Base-by-base conservation (phyloP, 495 filamentous ascomycete genomes). In the Penicillium soppii region DNA sequence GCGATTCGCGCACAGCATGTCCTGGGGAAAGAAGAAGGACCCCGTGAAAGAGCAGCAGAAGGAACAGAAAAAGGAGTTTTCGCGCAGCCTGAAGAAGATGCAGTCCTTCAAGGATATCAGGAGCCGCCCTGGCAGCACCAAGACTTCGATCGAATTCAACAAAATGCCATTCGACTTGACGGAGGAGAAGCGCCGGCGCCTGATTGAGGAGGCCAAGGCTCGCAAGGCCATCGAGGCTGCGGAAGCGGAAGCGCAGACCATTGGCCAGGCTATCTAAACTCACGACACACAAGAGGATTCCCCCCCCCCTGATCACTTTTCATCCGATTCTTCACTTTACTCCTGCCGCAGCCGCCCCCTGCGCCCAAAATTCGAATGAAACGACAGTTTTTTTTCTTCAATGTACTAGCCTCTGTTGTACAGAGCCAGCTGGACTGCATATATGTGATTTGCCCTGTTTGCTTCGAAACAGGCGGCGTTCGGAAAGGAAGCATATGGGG, bases 11-110 rank as follows among this genome's bases (percentile, higher is more conserved):
- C 13, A 10, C 13, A 12, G 23, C 3, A 16, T 38, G 16, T 30
- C 12, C 7, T 47, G 44, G 44, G 20, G 21, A 21, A 49, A 40
- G 35, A 49, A 48, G 32, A 68, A 66, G 52, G 50, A 54, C 10
- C 56, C 70, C 7, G 69, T 66, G 58, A 76, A 75, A 59, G 44
- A 37, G 32, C 22, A 47, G 44, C 16, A 29, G 4, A 43, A n/a
- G 13, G 20, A 40, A 6, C 12, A 23, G 19, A 20, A 43, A 26
- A 43, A 46, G 37, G 47, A 47, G 32, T 10, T 27, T 25, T n/a
- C 37, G 15, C 73, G 69, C 52, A 59, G 59, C 33, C 54, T 78
- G 19, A 73, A 69, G 60, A 80, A 79, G 59, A 79, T 78, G 75
- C 77, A 73, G 45, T 79, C 77, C 2, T 69, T 62, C 13, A 70